Percentiles rank a stretch among this genome's conserved stretches.
These are phyloP conservation scores for Heterobasidion occidentale DNA, from an alignment of 1,284 basidiomycete genomes.

Conservation along the genomic window DNA sequence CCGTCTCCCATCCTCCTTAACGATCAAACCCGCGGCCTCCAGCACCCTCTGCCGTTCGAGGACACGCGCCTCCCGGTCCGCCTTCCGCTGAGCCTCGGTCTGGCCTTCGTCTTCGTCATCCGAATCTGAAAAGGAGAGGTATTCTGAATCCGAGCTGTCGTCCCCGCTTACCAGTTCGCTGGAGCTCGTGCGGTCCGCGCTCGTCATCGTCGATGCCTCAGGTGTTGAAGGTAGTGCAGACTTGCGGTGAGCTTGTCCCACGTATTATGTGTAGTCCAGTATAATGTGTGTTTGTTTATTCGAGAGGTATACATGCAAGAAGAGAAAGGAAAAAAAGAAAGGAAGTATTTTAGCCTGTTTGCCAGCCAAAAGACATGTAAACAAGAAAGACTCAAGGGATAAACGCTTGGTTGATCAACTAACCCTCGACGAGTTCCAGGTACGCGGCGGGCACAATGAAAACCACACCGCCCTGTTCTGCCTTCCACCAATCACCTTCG, in stretches of 20 bases:
- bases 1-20: constrained; percentile 45
- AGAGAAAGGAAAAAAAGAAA: constrained; percentile 41
- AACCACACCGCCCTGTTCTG: constrained; percentile 74
- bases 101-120: constrained; percentile 35
- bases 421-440: constrained; percentile 79
- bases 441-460: constrained; percentile 89
- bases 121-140: constrained; percentile 24
- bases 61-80: constrained; percentile 59
- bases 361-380: constrained; percentile 42
- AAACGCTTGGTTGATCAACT: constrained; percentile 35
- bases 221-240: neutral
- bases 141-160: constrained; percentile 25
- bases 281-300: constrained; percentile 9
- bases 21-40: constrained; percentile 80
- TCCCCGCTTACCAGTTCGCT: constrained; percentile 18
- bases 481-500: constrained; percentile 92
- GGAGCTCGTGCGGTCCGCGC: neutral
- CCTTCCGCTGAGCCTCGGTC: constrained; percentile 37
- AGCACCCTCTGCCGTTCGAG: constrained; percentile 76
- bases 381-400: constrained; percentile 47
- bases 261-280: neutral
- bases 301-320: constrained; percentile 16
- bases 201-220: neutral
- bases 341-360: constrained; percentile 65
- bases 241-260: no score